phyloP scores from a whole-genome alignment of 1,139 yeast species.

The Suhomyces kunorum region DNA sequence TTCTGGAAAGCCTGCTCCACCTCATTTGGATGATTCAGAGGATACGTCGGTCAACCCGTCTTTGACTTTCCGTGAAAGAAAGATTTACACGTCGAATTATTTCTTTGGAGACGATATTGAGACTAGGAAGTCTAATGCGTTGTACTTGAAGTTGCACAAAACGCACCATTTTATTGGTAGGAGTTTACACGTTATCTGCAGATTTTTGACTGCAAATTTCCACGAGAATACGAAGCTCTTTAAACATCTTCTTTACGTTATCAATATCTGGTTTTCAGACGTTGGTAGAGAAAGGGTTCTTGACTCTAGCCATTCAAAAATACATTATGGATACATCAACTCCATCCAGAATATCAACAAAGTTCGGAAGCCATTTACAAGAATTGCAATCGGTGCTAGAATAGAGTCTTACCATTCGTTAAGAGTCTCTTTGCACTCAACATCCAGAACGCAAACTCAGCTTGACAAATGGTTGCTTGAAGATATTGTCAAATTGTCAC shows the following conservation, averaged over 20 bases:
- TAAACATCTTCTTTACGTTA: slow-evolving; percentile 63
- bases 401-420: slow-evolving; percentile 77
- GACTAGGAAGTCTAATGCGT: slow-evolving; percentile 48
- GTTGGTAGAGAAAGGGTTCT: slow-evolving; percentile 75
- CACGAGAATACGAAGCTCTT: slow-evolving; percentile 72
- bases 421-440: slow-evolving; percentile 72
- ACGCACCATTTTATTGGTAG: slow-evolving; percentile 65
- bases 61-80: slow-evolving; percentile 59
- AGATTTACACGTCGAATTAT: slow-evolving; percentile 59
- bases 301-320: slow-evolving; percentile 50
- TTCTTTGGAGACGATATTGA: slow-evolving; percentile 54
- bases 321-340: slow-evolving; percentile 38
- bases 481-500: slow-evolving; percentile 68
- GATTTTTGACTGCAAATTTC: slow-evolving; percentile 49
- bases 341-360: slow-evolving; percentile 45
- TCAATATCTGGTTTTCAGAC: slow-evolving; percentile 82
- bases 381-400: slow-evolving; percentile 75
- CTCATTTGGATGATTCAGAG: slow-evolving; percentile 46
- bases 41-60: slow-evolving; percentile 47
- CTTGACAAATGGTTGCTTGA: slow-evolving; percentile 64
- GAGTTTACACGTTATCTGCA: slow-evolving; percentile 60
- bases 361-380: slow-evolving; percentile 71
- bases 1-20: slow-evolving; percentile 25
- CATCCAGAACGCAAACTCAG: slow-evolving; percentile 69
- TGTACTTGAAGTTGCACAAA: slow-evolving; percentile 62